Conservation (phyloP, 2,329 filamentous ascomycete species). For the Cyanodermella asteris region DNA sequence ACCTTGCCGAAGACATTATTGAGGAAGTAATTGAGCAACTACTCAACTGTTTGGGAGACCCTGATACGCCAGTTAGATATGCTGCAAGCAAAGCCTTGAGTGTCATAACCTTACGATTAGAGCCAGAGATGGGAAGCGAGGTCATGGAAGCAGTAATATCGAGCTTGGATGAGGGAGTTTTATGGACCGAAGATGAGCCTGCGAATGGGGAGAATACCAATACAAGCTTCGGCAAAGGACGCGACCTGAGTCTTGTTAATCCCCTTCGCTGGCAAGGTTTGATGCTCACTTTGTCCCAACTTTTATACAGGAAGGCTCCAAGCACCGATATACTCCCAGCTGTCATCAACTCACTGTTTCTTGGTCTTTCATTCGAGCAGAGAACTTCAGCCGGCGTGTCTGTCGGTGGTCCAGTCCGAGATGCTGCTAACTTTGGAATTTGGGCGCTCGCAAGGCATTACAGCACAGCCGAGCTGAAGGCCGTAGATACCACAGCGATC, state of each 20-base stretch:
- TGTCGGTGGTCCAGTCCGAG: slow-evolving; percentile 72
- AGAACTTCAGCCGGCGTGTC: slow-evolving; percentile 66
- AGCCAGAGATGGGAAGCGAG: slow-evolving; percentile 60
- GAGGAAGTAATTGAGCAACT: slow-evolving; percentile 69
- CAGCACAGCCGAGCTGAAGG: slow-evolving; percentile 51
- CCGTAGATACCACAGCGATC: slow-evolving; percentile 26
- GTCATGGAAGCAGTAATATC: slow-evolving; percentile 73
- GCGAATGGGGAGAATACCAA: slow-evolving; percentile 5
- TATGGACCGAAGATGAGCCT: slow-evolving; percentile 27
- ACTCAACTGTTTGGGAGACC: slow-evolving; percentile 57
- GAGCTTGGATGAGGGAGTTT: slow-evolving; percentile 38
- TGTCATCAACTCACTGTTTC: slow-evolving; percentile 54
- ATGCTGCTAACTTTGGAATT: slow-evolving; percentile 88
- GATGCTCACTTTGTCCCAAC: slow-evolving; percentile 66
- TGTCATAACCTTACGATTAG: slow-evolving; percentile 60
- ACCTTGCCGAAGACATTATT: slow-evolving; percentile 34
- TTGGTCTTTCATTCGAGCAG: slow-evolving; percentile 75
- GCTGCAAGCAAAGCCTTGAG: slow-evolving; percentile 85
- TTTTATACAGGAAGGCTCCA: slow-evolving; percentile 67
- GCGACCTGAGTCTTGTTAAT: slow-evolving; percentile 52
- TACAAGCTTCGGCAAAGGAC: slow-evolving; percentile 16
- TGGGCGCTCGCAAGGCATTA: slow-evolving; percentile 86
- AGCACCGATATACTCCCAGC: slow-evolving; percentile 46
- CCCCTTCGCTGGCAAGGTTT: slow-evolving; percentile 80
- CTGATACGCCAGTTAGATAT: slow-evolving; percentile 75